Percentiles rank a stretch among this genome's conserved stretches.
Conservation (phyloP, 305 asterid species). For the Stenogyne calaminthoides region DNA sequence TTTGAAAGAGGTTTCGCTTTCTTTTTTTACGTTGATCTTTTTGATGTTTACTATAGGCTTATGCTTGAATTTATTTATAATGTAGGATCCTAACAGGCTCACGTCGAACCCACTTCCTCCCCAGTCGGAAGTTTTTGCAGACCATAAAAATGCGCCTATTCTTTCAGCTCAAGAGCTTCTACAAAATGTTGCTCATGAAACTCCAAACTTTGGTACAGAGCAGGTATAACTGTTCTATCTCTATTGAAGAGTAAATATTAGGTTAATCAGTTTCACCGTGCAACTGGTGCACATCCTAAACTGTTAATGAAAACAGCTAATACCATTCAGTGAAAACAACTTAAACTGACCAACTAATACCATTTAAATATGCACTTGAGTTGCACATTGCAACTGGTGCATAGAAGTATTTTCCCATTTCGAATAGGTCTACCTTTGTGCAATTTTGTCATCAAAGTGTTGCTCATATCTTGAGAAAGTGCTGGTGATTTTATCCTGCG, state of each 20-base stretch:
- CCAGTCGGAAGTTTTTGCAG: constrained; percentile 75
- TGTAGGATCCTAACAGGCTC: constrained; percentile 83
- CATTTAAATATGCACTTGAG: too few species aligned
- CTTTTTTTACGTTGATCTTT: constrained; percentile 6
- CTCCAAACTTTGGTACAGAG: constrained; percentile 98
- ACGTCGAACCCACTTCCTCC: constrained; percentile 98
- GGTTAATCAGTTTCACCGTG: too few species aligned
- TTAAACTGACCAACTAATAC: too few species aligned
- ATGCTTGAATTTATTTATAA: constrained; percentile 25
- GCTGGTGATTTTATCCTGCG: constrained; percentile 6
- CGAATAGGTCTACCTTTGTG: not conserved
- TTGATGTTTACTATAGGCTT: constrained; percentile 4
- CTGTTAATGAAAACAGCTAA: too few species aligned
- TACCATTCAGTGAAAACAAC: too few species aligned
- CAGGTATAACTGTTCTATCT: constrained; percentile 51
- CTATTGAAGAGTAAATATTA: not conserved
- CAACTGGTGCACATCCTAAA: too few species aligned
- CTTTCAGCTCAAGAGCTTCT: constrained; percentile 85
- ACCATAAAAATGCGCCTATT: constrained; percentile 48
- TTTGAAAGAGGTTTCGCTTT: constrained; percentile 54
- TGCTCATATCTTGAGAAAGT: constrained; percentile 25
- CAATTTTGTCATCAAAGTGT: constrained; percentile 1
- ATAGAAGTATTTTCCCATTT: not conserved
- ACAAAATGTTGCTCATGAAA: constrained; percentile 85
- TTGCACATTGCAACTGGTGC: too few species aligned